These are phyloP conservation scores for Malus fusca DNA, from an alignment of 306 rosid genomes.

Conservation along the genomic window DNA sequence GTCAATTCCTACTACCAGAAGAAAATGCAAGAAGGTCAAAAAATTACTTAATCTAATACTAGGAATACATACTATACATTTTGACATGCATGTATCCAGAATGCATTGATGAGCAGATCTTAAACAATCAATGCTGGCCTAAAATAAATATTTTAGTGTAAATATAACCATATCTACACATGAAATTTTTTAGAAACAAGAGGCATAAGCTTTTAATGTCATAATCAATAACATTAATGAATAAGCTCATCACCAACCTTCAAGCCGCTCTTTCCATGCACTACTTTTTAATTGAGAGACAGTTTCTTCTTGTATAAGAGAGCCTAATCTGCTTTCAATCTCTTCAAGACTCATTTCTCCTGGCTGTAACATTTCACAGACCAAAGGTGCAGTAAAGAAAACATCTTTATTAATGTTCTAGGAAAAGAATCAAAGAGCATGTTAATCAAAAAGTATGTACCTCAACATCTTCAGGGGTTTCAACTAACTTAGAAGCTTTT, in stretches of 20 bases:
- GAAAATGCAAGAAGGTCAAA: neutral
- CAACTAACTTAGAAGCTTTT: conserved; percentile 55
- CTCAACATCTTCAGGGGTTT: conserved; percentile 87
- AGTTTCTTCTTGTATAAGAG: conserved; percentile 70
- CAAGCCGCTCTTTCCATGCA: conserved; percentile 95
- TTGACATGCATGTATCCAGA: neutral
- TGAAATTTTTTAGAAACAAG: neutral
- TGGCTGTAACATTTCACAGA: conserved; percentile 46
- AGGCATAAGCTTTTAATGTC: neutral
- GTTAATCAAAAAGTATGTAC: conserved; percentile 24
- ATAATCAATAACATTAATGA: neutral
- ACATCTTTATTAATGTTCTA: neutral
- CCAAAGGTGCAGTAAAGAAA: neutral
- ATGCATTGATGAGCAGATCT: neutral
- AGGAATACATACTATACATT: neutral
- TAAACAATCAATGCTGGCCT: neutral
- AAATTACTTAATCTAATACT: neutral
- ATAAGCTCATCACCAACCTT: conserved; percentile 46
- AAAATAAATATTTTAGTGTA: neutral
- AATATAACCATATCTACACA: neutral
- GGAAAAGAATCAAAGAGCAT: conserved; percentile 4
- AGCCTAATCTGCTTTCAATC: conserved; percentile 84
- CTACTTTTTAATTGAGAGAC: conserved; percentile 73
- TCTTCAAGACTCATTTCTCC: conserved; percentile 95
- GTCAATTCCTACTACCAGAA: neutral